Base-by-base conservation (phyloP, 306 rosid species). In the Benincasa hispida region DNA sequence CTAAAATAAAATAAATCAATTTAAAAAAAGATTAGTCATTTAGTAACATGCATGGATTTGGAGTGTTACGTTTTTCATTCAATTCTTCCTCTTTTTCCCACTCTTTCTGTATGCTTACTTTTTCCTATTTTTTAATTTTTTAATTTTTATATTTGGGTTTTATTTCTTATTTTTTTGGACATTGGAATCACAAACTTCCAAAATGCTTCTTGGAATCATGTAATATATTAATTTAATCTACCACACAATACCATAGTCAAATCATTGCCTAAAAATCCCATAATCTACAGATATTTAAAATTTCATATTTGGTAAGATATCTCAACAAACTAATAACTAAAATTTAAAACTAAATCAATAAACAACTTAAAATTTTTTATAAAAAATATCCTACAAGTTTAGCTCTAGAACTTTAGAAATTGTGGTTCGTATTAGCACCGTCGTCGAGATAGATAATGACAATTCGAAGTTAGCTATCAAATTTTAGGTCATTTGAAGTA, bases 31-130 rank as follows among this genome's bases (percentile, higher is more conserved):
- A 25, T 45, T 15, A 70, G 3, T 3, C 2, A 25, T 12, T 69
- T 25, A 70, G 60, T 17, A 50, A 72, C 59, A 47, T 72, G 76
- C 76, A 72, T 72, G 76, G 76, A 48, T 72, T 72, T 72, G 42
- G 58, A 28, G 76, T 72, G 76, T 72, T 72, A 50, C 76, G 45
- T 72, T 72, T 72, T 72, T 30, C 60, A 48, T 72, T 72, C 22
- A 47, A 14, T 42, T 28, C 42, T 41, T 27, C 55, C 35, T 21
- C 74, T 22, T 24, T 68, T 18, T 72, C 25, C 19, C 59, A 17
- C 76, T 72, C 76, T 25, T 35, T 48, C 8, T 47, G 15, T 72
- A 30, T 47, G 59, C 59, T 51, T 72, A 25, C 76, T 27, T 47
- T 72, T 48, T 18, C 54, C 53, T 15, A 0, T 48, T 8, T 7